A percentile compares a stretch with the other conserved stretches of the same genome.
Conservation (phyloP, 179 eudicot species). For the Patellifolia procumbens region DNA sequence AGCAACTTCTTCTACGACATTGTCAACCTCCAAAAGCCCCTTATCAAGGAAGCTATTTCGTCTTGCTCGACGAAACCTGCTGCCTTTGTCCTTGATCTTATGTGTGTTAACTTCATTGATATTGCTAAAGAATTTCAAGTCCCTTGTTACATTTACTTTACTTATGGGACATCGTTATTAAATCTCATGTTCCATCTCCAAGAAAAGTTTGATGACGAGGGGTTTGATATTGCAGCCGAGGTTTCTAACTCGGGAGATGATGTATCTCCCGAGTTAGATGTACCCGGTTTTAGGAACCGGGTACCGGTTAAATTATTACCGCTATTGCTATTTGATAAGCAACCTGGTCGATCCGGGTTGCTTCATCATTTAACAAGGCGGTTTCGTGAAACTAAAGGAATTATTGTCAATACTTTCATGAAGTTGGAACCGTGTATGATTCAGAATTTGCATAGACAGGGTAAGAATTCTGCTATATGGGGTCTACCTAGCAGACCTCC, state of each 20-base stretch:
- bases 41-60: constrained; percentile 7
- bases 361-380: neutral
- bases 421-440: constrained; percentile 41
- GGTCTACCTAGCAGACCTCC: no score
- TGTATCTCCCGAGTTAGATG: neutral
- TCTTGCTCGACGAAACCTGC: neutral
- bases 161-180: constrained; percentile 18
- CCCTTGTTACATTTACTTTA: constrained; percentile 26
- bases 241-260: neutral
- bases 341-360: neutral
- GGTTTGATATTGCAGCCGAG: no score
- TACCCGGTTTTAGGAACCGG: constrained; percentile 14
- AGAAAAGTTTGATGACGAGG: constrained; percentile 3
- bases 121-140: constrained; percentile 16
- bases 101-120: constrained; percentile 27
- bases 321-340: constrained; percentile 11
- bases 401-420: constrained; percentile 48
- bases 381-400: constrained; percentile 41
- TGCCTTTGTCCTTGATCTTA: constrained; percentile 28
- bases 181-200: constrained; percentile 7
- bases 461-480: no score
- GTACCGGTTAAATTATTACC: constrained; percentile 32
- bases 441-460: constrained; percentile 13
- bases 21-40: constrained; percentile 19
- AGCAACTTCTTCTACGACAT: neutral